Percentiles rank a stretch among this genome's conserved stretches.
These are phyloP conservation scores for Vitis rupestris DNA, from an alignment of 164 flowering plant genomes.

Conservation along the genomic window DNA sequence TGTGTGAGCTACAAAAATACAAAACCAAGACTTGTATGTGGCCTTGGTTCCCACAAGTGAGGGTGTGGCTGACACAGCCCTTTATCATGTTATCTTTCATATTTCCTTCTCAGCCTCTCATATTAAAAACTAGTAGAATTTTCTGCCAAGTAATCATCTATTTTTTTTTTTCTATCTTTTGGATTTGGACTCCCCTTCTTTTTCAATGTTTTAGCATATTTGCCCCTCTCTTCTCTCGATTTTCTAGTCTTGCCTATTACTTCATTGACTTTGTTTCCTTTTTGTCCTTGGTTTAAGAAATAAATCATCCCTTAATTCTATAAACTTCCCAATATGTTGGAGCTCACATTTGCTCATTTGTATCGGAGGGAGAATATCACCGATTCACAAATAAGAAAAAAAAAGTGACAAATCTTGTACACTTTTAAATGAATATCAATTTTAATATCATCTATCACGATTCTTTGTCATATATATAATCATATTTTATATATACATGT, in stretches of 20 bases:
- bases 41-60: constrained; percentile 20
- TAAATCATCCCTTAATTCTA: no score
- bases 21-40: constrained; percentile 26
- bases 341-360: no score
- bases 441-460: no score
- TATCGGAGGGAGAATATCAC: no score
- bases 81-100: constrained; percentile 62
- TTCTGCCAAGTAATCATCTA: background rate
- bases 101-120: constrained; percentile 27
- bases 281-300: no score
- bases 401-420: no score
- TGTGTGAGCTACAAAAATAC: background rate
- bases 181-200: constrained; percentile 13
- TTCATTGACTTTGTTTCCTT: no score
- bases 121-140: no score
- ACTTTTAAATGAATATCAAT: rapidly evolving
- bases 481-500: no score
- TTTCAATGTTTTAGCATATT: background rate
- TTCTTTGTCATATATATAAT: no score
- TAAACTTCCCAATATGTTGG: no score
- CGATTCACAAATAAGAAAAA: no score
- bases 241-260: background rate
- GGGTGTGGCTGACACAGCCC: constrained; percentile 44
- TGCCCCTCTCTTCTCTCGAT: background rate
- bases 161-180: background rate